Base-by-base conservation (phyloP, 441 rosid species). In the Capsella rubella region DNA sequence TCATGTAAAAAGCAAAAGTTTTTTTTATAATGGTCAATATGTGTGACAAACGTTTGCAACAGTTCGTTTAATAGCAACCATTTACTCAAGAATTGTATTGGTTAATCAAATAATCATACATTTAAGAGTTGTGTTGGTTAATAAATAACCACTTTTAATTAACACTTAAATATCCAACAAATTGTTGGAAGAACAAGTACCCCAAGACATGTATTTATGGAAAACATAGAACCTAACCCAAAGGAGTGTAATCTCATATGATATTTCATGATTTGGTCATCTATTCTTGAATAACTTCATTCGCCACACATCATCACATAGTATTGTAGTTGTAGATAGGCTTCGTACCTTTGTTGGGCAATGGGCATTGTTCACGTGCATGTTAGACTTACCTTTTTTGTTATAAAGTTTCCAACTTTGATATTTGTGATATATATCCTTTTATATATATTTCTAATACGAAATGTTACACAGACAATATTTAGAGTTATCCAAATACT, bases 351-450 rank as follows among this genome's bases (percentile, higher is more conserved):
- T 53, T 40, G 31, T 29, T 68, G 72, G 72, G 42, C 72, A 68
- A 15, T 68, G 72, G 72, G 42, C 72, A 68, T 53, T 54, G 72
- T 68, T 68, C 72, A 68, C 53, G 63, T 68, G 53, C 40, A 67
- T 54, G 63, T 28, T 67, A 42, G 52, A 28, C 16, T 28, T 15
- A 18, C 34, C 28, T 40, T 40, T 40, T 40, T 52, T 65, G 70
- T 65, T 65, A 50, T 65, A 7, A 52, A 35, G 49, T 37, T 51
- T 25, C 1, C 5, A 63, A 42, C 51, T 43, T 62, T 43, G 14
- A 21, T 39, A 59, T 59, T 39, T 4, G 7, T 61, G 27, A 42
- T 11, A 42, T 12, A 39, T 18, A 27, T 52, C 15, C 15, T 52
- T 52, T 52, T 12, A 12, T 11, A 8, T 34, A 34, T 50, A 12